These are phyloP conservation scores for Eutypella sp. DNA, from an alignment of 2,329 filamentous ascomycete genomes.

Conservation along the genomic window DNA sequence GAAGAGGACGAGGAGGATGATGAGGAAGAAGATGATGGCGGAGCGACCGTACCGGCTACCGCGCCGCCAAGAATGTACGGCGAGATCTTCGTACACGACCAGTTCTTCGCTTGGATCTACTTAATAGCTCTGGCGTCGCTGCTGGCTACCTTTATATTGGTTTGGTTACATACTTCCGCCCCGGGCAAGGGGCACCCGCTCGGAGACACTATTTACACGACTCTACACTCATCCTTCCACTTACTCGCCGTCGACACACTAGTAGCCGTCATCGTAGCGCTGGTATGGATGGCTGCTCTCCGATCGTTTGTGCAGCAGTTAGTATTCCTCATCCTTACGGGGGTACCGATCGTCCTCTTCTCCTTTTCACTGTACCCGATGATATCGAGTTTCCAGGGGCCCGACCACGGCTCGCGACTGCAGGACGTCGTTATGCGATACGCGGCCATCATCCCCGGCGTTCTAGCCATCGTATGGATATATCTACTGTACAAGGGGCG, in stretches of 20 bases:
- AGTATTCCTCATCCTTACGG: slow-evolving; percentile 73
- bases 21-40: slow-evolving; percentile 24
- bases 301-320: slow-evolving; percentile 84
- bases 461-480: slow-evolving; percentile 72
- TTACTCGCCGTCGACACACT: slow-evolving; percentile 88
- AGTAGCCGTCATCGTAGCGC: slow-evolving; percentile 80
- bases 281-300: slow-evolving; percentile 85
- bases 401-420: slow-evolving; percentile 66
- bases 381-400: slow-evolving; percentile 79
- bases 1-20: slow-evolving; percentile 31
- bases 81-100: slow-evolving; percentile 76
- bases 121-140: slow-evolving; percentile 78
- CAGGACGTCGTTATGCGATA: slow-evolving; percentile 90
- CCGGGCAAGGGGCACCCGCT: slow-evolving; percentile 65
- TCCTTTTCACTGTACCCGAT: slow-evolving; percentile 91
- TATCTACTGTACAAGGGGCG: slow-evolving; percentile 79
- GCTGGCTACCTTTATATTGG: slow-evolving; percentile 81
- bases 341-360: slow-evolving; percentile 79
- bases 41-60: slow-evolving; percentile 31
- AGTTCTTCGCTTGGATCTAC: slow-evolving; percentile 89
- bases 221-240: slow-evolving; percentile 79
- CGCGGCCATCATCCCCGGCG: slow-evolving; percentile 70
- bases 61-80: slow-evolving; percentile 54
- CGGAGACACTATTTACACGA: slow-evolving; percentile 92
- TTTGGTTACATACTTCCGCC: slow-evolving; percentile 81